Conservation (phyloP, 2,329 filamentous ascomycete genomes). For the Xylogone sp. region DNA sequence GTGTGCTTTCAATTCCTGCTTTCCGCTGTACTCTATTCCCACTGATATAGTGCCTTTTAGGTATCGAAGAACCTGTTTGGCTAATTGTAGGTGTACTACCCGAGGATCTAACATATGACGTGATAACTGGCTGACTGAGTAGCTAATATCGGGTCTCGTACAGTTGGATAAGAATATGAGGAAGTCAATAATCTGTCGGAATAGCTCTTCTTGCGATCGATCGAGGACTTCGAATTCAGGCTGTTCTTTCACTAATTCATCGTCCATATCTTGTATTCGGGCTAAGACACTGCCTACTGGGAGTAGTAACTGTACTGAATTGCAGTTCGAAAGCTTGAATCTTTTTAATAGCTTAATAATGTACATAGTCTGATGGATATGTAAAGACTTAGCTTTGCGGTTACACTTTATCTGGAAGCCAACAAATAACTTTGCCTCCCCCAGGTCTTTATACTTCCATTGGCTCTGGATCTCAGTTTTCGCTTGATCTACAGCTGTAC, state of each 20-base stretch:
- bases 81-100: neutral
- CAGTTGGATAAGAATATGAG: neutral
- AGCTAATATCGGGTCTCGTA: neutral
- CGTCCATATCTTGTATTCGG: too few relatives aligned
- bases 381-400: neutral
- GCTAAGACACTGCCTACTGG: neutral
- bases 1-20: neutral
- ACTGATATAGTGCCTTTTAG: neutral
- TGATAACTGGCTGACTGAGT: neutral
- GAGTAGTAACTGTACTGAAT: neutral
- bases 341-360: neutral
- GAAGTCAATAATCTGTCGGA: neutral
- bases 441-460: conserved; percentile 1
- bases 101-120: neutral
- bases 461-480: neutral
- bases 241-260: neutral
- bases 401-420: neutral
- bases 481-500: neutral
- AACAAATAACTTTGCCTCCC: too few relatives aligned
- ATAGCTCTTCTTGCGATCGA: neutral
- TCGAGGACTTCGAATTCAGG: neutral
- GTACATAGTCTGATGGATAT: neutral
- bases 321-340: neutral
- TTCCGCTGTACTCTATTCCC: neutral
- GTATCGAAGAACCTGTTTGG: neutral